Evolutionary conservation across 441 rosid species (phyloP).

Genomic region (Melastoma candidum): DNA sequence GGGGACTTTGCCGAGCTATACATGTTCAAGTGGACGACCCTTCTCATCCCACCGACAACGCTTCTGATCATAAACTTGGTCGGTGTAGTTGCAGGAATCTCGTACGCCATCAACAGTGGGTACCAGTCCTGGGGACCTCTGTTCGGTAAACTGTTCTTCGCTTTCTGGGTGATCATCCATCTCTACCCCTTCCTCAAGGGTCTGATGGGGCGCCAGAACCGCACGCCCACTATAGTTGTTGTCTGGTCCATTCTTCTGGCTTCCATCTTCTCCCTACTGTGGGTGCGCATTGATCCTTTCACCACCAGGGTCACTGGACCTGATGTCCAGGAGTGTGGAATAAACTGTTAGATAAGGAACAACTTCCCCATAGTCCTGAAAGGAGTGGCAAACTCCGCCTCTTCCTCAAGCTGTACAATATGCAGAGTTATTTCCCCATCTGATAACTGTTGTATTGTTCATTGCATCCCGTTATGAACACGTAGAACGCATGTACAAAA

Average conservation of each 20-base stretch:
- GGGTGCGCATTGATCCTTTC: conserved; percentile 96
- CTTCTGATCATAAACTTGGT: conserved; percentile 80
- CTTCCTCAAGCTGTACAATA: too few species aligned
- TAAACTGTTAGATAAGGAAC: conserved; percentile 44
- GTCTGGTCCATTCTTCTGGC: conserved; percentile 92
- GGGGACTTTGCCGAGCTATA: conserved; percentile 89
- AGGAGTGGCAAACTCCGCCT: too few species aligned
- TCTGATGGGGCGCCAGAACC: conserved; percentile 90
- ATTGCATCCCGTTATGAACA: too few species aligned
- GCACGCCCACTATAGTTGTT: conserved; percentile 89
- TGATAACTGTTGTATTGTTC: too few species aligned
- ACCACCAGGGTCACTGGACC: conserved; percentile 83
- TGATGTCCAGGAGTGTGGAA: conserved; percentile 62
- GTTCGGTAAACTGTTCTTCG: conserved; percentile 90
- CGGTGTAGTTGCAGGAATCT: conserved; percentile 97
- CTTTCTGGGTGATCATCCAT: conserved; percentile 97
- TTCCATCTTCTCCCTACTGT: conserved; percentile 76
- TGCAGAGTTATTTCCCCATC: too few species aligned
- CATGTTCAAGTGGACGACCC: conserved; percentile 97
- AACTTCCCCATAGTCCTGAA: too few species aligned
- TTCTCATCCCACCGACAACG: conserved; percentile 94
- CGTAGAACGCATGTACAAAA: too few species aligned
- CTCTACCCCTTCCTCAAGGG: conserved; percentile 97
- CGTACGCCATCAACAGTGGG: conserved; percentile 87
- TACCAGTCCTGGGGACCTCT: conserved; percentile 96